Evolutionary conservation across 177 flowering plant species (phyloP).

Genomic region (Vitis hybrid): DNA sequence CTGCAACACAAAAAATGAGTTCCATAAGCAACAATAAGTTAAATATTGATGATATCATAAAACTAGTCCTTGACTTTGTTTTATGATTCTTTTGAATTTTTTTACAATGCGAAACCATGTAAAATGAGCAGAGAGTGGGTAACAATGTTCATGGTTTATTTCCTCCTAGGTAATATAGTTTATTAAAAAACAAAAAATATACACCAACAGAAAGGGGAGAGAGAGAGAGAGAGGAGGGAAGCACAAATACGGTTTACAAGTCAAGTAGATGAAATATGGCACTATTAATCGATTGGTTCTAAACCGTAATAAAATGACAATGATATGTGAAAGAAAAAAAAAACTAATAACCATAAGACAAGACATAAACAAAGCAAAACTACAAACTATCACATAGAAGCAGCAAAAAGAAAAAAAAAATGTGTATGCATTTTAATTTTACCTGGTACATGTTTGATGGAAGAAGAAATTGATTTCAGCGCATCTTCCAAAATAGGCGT

Average conservation of each 20-base stretch:
- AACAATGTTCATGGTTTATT: background rate
- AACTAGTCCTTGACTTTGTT: background rate
- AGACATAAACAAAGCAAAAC: background rate
- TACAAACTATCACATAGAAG: background rate
- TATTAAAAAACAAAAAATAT: too few species aligned
- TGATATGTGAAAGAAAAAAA: background rate
- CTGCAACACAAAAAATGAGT: slow-evolving; percentile 18
- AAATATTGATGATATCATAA: background rate
- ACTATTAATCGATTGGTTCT: background rate
- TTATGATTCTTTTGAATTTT: background rate
- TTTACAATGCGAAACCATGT: background rate
- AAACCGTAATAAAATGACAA: background rate
- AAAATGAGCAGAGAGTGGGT: too few species aligned
- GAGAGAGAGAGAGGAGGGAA: too few species aligned
- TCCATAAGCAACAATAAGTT: background rate
- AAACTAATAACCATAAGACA: background rate
- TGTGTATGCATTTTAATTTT: background rate
- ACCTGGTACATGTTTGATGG: slow-evolving; percentile 31
- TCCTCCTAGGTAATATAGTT: too few species aligned
- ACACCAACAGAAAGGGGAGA: too few species aligned
- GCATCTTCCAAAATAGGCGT: slow-evolving; percentile 5
- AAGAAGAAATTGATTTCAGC: slow-evolving; percentile 20
- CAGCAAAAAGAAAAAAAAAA: background rate
- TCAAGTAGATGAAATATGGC: background rate
- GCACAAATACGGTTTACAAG: background rate